phyloP scores from a whole-genome alignment of 495 filamentous ascomycete species.

The Aspergillus saccharolyticus region DNA sequence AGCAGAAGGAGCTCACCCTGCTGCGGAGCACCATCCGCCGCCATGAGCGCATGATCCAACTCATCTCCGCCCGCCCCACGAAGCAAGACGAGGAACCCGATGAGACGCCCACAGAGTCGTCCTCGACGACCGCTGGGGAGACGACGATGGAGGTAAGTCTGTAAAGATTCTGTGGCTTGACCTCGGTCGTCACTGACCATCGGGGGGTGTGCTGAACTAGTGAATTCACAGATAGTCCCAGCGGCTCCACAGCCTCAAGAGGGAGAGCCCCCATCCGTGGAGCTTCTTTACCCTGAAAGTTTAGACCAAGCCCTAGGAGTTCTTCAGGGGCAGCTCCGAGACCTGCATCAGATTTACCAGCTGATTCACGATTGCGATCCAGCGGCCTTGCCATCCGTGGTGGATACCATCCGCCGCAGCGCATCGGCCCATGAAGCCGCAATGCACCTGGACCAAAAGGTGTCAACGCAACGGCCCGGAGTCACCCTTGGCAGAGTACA shows the following conservation, averaged over 20 bases:
- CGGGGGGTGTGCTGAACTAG: background rate
- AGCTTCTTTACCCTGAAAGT: background rate
- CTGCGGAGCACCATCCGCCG: background rate
- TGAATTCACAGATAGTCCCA: background rate
- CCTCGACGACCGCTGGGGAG: no score
- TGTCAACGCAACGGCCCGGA: background rate
- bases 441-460: background rate
- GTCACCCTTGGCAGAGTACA: background rate
- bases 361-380: background rate
- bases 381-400: background rate
- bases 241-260: background rate
- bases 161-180: background rate
- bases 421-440: background rate
- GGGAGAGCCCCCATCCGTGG: background rate
- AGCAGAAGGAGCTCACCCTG: background rate
- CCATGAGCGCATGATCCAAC: background rate
- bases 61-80: background rate
- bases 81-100: background rate
- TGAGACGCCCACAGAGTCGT: background rate
- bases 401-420: background rate
- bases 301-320: background rate
- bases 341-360: background rate
- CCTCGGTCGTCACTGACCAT: background rate
- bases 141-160: background rate
- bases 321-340: background rate